Conservation (phyloP, 148 eudicot genomes). For the Camellia lanceoleosa region DNA sequence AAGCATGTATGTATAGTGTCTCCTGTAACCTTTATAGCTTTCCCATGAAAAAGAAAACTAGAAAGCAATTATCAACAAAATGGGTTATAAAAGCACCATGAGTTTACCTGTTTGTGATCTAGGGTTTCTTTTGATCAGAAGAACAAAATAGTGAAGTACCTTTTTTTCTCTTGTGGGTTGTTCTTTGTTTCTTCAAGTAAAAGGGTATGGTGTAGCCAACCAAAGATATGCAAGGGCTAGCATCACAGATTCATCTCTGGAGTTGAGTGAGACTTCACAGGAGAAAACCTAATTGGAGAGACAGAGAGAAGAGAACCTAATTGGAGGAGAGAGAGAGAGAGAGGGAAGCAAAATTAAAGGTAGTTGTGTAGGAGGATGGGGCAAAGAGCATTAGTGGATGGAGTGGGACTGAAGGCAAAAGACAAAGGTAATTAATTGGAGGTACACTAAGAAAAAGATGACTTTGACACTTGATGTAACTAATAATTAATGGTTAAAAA, state of each 20-base stretch:
- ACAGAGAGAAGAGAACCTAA: slow-evolving; percentile 28
- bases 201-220: not conserved
- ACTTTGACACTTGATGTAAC: slow-evolving; percentile 29
- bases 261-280: not conserved
- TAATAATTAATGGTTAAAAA: slow-evolving; percentile 12
- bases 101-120: slow-evolving; percentile 4
- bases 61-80: not conserved
- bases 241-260: slow-evolving; percentile 6
- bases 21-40: not conserved
- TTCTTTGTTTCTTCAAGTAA: not conserved
- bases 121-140: slow-evolving; percentile 13
- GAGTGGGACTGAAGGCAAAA: slow-evolving; percentile 33
- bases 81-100: not conserved
- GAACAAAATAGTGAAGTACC: slow-evolving; percentile 16
- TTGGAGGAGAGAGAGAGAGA: not conserved
- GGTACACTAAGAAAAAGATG: slow-evolving; percentile 33
- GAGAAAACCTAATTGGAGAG: slow-evolving; percentile 44
- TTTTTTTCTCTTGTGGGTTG: not conserved
- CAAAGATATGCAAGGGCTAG: not conserved
- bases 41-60: not conserved
- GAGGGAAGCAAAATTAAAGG: slow-evolving; percentile 23
- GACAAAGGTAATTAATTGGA: slow-evolving; percentile 38
- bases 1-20: not conserved
- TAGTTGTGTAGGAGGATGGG: slow-evolving; percentile 31
- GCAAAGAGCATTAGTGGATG: slow-evolving; percentile 35